Evolutionary conservation across 2,329 filamentous ascomycete genomes (phyloP).

Genomic region (Phialophora expanda): DNA sequence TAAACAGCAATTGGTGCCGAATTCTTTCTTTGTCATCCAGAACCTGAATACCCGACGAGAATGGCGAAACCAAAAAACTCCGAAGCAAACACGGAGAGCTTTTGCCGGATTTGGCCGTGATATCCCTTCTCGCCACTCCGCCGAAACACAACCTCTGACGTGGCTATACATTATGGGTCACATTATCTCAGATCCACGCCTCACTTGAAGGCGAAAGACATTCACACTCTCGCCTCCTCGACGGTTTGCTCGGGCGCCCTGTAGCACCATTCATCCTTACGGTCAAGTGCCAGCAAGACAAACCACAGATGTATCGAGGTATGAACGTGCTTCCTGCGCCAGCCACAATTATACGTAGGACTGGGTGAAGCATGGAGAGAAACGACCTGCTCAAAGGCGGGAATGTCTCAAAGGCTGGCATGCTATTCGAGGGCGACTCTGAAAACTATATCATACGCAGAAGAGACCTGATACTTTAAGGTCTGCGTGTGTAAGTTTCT

Average conservation of each 20-base stretch:
- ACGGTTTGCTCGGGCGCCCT: background rate
- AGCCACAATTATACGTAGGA: background rate
- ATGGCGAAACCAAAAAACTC: background rate
- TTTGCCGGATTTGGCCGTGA: background rate
- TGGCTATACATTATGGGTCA: background rate
- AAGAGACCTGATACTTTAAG: background rate
- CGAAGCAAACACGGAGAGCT: background rate
- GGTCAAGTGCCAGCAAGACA: background rate
- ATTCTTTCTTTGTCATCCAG: background rate
- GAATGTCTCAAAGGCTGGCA: background rate
- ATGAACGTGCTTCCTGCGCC: background rate
- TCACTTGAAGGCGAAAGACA: background rate
- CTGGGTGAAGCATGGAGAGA: background rate
- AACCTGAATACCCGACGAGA: conserved; percentile 5
- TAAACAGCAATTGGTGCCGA: background rate
- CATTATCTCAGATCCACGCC: background rate
- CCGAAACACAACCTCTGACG: background rate
- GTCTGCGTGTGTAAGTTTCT: background rate
- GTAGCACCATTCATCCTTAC: background rate
- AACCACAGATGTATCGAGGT: background rate
- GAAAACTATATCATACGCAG: background rate
- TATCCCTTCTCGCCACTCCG: background rate
- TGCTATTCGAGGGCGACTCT: background rate
- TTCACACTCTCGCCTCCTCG: background rate
- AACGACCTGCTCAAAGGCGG: background rate